Evolutionary conservation across 2,329 filamentous ascomycete genomes (phyloP).

Genomic region (Colletotrichum sp.): DNA sequence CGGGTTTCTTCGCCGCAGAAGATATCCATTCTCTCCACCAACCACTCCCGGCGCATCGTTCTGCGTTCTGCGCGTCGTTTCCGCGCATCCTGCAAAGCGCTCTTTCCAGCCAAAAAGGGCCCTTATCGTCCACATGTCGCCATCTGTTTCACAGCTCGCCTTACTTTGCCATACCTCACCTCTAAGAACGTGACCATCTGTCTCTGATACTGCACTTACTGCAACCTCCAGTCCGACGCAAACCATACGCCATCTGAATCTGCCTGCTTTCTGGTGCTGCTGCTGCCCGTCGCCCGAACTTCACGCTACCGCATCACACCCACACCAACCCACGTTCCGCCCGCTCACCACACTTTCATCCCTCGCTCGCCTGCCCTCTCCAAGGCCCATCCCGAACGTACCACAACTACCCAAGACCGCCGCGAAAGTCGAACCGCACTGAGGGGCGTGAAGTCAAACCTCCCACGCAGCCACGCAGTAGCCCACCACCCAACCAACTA

Average conservation of each 20-base stretch:
- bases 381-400: conserved; percentile 16
- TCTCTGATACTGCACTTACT: not conserved
- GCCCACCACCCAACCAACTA: not conserved
- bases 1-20: not conserved
- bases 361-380: not conserved
- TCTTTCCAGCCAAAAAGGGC: not conserved
- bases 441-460: not conserved
- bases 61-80: not conserved
- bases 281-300: not conserved
- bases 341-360: not conserved
- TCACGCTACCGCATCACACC: not conserved
- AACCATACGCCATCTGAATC: not conserved
- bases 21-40: not conserved
- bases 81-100: not conserved
- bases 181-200: not conserved
- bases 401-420: conserved; percentile 6
- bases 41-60: not conserved
- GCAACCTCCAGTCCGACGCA: not conserved
- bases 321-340: not conserved
- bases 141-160: not conserved
- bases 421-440: not conserved
- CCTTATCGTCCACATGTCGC: not conserved
- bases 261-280: not conserved
- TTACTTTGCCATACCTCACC: not conserved
- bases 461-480: not conserved